These are phyloP conservation scores for Boletus huronensis DNA, from an alignment of 768 basidiomycete species.

Conservation along the genomic window DNA sequence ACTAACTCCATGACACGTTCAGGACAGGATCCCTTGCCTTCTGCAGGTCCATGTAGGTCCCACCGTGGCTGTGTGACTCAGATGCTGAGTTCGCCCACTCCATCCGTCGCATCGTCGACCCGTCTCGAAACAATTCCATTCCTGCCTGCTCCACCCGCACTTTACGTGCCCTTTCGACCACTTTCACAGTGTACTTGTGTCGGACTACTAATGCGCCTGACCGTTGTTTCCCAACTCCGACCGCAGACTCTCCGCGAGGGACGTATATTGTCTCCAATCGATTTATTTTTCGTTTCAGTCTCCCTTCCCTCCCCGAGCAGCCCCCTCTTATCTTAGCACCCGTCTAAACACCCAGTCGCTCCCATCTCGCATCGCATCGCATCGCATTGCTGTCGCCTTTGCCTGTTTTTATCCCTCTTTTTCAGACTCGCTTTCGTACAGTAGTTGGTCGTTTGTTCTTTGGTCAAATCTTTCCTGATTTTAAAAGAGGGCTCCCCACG, in stretches of 20 bases:
- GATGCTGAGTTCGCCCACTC: background rate
- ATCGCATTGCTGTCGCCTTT: constrained; percentile 34
- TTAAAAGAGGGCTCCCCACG: constrained; percentile 19
- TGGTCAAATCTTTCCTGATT: constrained; percentile 25
- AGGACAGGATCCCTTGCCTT: constrained; percentile 21
- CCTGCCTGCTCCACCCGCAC: no score
- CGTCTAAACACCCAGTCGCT: constrained; percentile 29
- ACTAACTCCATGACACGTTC: background rate
- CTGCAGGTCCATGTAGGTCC: constrained; percentile 44
- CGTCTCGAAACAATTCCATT: background rate
- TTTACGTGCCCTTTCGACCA: background rate
- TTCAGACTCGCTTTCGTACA: constrained; percentile 29
- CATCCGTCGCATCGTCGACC: background rate
- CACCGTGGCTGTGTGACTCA: constrained; percentile 35
- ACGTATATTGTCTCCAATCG: constrained; percentile 23
- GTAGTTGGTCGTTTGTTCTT: constrained; percentile 27
- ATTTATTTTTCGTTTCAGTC: constrained; percentile 29
- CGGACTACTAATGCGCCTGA: constrained; percentile 1
- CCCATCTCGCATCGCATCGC: constrained; percentile 28
- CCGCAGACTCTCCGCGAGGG: constrained; percentile 30
- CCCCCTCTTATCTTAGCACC: constrained; percentile 30
- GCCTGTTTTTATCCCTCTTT: constrained; percentile 16
- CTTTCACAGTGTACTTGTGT: background rate
- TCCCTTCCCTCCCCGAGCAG: constrained; percentile 4
- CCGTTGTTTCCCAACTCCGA: constrained; percentile 32